Evolutionary conservation across 345 rosid species (phyloP).

Genomic region (Hibiscus trionum): DNA sequence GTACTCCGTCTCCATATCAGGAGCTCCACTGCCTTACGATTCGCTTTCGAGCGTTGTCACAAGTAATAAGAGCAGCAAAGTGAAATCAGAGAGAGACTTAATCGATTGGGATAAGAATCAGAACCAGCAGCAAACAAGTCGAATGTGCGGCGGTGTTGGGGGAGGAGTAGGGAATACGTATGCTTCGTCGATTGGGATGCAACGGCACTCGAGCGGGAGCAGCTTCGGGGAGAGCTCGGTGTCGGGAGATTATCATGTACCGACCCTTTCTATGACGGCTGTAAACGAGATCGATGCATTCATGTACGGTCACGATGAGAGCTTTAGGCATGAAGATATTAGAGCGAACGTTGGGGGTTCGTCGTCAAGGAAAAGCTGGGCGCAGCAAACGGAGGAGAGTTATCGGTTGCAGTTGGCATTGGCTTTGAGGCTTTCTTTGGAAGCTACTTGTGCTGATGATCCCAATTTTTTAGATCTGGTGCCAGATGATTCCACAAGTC

Average conservation of each 20-base stretch:
- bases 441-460: constrained; percentile 91
- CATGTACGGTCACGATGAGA: constrained; percentile 53
- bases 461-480: constrained; percentile 87
- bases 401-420: constrained; percentile 95
- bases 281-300: constrained; percentile 56
- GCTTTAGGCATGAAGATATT: constrained; percentile 32
- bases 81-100: constrained; percentile 38
- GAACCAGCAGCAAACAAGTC: constrained; percentile 34
- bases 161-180: constrained; percentile 26
- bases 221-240: no score
- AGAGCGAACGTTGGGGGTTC: constrained; percentile 21
- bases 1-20: constrained; percentile 36
- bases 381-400: neutral
- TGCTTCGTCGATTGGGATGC: constrained; percentile 53
- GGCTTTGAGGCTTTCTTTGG: constrained; percentile 83
- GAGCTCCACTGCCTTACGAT: constrained; percentile 46
- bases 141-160: constrained; percentile 20
- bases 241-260: no score
- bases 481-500: constrained; percentile 56
- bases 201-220: constrained; percentile 35
- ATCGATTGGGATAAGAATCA: constrained; percentile 63
- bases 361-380: no score
- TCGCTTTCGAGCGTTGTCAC: constrained; percentile 48
- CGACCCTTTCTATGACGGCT: constrained; percentile 25
- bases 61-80: constrained; percentile 21